phyloP scores from a whole-genome alignment of 768 basidiomycete genomes.

The Serendipita sp. region DNA sequence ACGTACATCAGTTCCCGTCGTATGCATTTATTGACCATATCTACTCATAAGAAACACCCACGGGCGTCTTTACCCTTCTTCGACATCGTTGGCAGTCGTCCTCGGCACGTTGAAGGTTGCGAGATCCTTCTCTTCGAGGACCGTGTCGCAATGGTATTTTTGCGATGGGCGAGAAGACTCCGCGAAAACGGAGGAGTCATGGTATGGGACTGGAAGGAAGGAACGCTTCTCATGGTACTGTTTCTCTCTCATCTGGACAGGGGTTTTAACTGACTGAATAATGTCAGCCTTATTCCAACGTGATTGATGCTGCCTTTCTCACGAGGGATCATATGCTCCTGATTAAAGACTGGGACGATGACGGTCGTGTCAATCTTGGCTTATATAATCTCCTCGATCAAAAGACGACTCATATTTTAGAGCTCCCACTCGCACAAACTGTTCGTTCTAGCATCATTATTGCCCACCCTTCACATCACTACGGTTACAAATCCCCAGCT shows the following conservation, averaged over 20 bases:
- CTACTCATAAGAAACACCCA: background rate
- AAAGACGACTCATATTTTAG: background rate
- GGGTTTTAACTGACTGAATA: background rate
- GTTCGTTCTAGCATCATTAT: background rate
- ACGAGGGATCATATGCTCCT: background rate
- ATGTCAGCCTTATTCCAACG: background rate
- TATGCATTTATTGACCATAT: background rate
- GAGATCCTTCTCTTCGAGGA: background rate
- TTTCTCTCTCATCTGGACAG: background rate
- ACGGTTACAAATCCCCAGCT: background rate
- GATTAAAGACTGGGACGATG: background rate
- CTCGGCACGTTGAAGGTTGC: background rate
- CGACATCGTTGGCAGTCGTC: background rate
- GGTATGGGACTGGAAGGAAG: background rate
- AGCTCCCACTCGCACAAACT: background rate
- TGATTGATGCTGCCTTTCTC: background rate
- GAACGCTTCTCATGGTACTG: background rate
- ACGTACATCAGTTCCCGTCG: background rate
- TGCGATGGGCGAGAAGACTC: background rate
- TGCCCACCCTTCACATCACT: background rate
- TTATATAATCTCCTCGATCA: background rate
- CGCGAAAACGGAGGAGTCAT: background rate
- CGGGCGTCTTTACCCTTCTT: background rate
- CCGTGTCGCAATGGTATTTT: background rate
- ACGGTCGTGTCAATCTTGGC: background rate